A percentile compares a stretch with the other conserved stretches of the same genome.
phyloP scores from a whole-genome alignment of 2,329 filamentous ascomycete species.

The Penicillium aurantiogriseum region DNA sequence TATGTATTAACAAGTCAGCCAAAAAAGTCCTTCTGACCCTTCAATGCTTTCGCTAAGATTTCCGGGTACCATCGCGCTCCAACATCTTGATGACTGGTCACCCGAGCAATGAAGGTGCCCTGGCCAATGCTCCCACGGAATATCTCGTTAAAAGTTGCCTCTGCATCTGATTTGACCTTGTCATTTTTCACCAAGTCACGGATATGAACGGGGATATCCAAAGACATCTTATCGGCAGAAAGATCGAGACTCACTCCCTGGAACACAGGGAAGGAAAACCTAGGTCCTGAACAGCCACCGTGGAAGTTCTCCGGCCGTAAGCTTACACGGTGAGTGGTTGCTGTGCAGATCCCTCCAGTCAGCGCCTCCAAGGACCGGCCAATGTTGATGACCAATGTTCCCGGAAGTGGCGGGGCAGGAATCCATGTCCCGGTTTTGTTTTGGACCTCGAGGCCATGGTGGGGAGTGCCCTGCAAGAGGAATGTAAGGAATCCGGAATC shows the following conservation, averaged over 20 bases:
- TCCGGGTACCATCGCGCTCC: slow-evolving; percentile 39
- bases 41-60: slow-evolving; percentile 30
- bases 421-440: slow-evolving; percentile 50
- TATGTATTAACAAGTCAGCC: not conserved
- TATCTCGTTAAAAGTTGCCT: slow-evolving; percentile 37
- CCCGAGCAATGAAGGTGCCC: slow-evolving; percentile 36
- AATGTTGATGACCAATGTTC: slow-evolving; percentile 52
- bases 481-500: slow-evolving; percentile 53
- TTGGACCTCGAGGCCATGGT: slow-evolving; percentile 50
- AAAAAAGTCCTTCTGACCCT: slow-evolving; percentile 25
- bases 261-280: slow-evolving; percentile 39
- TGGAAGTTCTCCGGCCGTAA: slow-evolving; percentile 31
- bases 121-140: slow-evolving; percentile 33
- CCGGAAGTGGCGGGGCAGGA: slow-evolving; percentile 44
- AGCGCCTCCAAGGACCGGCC: slow-evolving; percentile 40
- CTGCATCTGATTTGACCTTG: slow-evolving; percentile 37
- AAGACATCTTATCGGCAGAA: slow-evolving; percentile 28
- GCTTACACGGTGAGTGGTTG: slow-evolving; percentile 38
- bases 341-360: slow-evolving; percentile 37
- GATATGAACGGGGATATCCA: slow-evolving; percentile 34
- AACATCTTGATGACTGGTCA: slow-evolving; percentile 41
- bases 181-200: slow-evolving; percentile 17
- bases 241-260: slow-evolving; percentile 38
- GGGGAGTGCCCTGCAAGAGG: slow-evolving; percentile 45
- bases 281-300: slow-evolving; percentile 30